A percentile compares a stretch with the other conserved stretches of the same genome.
phyloP scores from a whole-genome alignment of 2,329 filamentous ascomycete species.

The Nemania bipapillata region DNA sequence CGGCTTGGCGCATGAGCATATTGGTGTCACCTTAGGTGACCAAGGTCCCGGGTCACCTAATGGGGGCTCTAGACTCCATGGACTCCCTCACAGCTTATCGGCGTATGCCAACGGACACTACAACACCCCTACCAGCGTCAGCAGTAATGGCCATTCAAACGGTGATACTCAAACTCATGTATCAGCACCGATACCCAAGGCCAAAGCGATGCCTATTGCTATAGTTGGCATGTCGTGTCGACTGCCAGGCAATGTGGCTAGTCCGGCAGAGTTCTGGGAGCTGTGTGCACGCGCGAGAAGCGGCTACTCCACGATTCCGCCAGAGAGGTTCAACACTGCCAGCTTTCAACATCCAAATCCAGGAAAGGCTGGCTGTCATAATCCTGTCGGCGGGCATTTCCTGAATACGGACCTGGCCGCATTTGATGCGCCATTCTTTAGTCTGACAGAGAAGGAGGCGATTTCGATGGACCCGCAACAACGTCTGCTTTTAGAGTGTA shows the following conservation, averaged over 20 bases:
- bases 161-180: slow-evolving; percentile 14
- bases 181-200: slow-evolving; percentile 16
- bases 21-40: slow-evolving; percentile 20
- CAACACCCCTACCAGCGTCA: slow-evolving; percentile 39
- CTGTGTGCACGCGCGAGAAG: slow-evolving; percentile 53
- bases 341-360: slow-evolving; percentile 51
- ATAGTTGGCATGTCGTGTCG: slow-evolving; percentile 54
- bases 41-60: slow-evolving; percentile 29
- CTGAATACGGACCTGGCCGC: slow-evolving; percentile 59
- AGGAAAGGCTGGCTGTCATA: slow-evolving; percentile 52
- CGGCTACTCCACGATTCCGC: slow-evolving; percentile 52
- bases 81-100: slow-evolving; percentile 14
- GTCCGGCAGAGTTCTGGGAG: slow-evolving; percentile 55
- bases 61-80: slow-evolving; percentile 23
- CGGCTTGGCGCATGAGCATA: slow-evolving; percentile 36
- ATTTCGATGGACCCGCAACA: slow-evolving; percentile 66
- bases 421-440: slow-evolving; percentile 66
- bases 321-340: slow-evolving; percentile 60
- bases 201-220: slow-evolving; percentile 49
- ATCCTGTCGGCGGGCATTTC: slow-evolving; percentile 53
- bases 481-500: slow-evolving; percentile 63
- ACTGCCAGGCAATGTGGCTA: slow-evolving; percentile 52
- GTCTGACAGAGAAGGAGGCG: slow-evolving; percentile 62
- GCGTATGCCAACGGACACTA: slow-evolving; percentile 39
- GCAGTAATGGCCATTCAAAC: slow-evolving; percentile 30